Evolutionary conservation across 148 eudicot genomes (phyloP).

Genomic region (Oxyria digyna): DNA sequence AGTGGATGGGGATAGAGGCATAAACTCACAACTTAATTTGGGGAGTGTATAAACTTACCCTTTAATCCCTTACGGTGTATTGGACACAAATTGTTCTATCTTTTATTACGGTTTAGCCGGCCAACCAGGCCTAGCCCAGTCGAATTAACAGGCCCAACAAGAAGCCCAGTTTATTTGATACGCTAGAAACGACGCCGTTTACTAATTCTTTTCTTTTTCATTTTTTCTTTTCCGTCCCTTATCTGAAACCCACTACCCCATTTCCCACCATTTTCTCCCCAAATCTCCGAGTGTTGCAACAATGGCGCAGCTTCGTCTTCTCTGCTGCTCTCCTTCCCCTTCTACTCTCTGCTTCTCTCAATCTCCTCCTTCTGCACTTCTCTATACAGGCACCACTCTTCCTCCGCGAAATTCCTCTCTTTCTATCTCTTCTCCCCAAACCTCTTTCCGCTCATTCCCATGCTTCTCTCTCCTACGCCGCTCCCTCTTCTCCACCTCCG

Average conservation of each 20-base stretch:
- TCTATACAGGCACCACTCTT: not conserved
- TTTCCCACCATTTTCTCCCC: slow-evolving; percentile 7
- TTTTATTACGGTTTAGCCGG: not conserved
- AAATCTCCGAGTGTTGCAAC: not conserved
- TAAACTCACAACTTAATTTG: too few relatives aligned
- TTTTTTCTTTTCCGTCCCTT: not conserved
- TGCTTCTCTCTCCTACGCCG: slow-evolving; percentile 7
- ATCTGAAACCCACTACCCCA: not conserved
- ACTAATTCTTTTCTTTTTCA: not conserved
- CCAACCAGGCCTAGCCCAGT: not conserved
- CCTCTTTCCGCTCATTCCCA: slow-evolving; percentile 7
- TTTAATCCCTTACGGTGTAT: too few relatives aligned
- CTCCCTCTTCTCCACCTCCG: slow-evolving; percentile 19
- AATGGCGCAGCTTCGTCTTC: slow-evolving; percentile 37
- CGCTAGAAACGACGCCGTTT: not conserved
- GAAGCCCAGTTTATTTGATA: not conserved
- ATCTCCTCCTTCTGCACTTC: slow-evolving; percentile 9
- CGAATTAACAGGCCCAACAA: not conserved
- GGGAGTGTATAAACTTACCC: too few relatives aligned
- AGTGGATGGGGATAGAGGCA: too few relatives aligned
- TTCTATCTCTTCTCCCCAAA: slow-evolving; percentile 13
- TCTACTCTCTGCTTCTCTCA: slow-evolving; percentile 7
- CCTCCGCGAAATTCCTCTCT: slow-evolving; percentile 9
- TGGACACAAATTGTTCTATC: too few relatives aligned
- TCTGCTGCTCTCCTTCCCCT: slow-evolving; percentile 16